Base-by-base conservation (phyloP, 2,329 filamentous ascomycete genomes). In the Zymoseptoria tritici region DNA sequence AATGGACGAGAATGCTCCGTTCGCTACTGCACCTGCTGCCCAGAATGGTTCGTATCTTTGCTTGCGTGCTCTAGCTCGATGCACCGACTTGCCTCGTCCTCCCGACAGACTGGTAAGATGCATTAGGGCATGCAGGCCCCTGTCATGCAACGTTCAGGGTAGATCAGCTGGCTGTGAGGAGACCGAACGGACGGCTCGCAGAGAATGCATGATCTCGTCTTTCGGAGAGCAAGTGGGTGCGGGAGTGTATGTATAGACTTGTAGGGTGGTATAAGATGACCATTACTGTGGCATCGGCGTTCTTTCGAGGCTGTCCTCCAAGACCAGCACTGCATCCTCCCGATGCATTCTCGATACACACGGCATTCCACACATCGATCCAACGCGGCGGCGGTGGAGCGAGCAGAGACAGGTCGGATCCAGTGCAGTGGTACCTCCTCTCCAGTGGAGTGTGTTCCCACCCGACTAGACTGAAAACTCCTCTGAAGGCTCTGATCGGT, bases 1-100 rank as follows among this genome's bases (percentile, higher is more conserved):
- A 20, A 13, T 21, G 53, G 36, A 46, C 36, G 36, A 46, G 16
- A 46, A 46, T 46, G 36, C 36, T 46, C 36, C 36, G 36, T 29
- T 49, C 50, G 16, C 13, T 19, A 58, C 56, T 52, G 24, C 60
- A 13, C 36, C 52, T 53, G 50, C 49, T 46, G n/a, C 55, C 54
- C 52, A 24, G 36, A 46, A 46, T n/a, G 36, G 11, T n/a, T 46
- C 36, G 36, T 46, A 13, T 46, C 36, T 46, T 46, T 46, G 36
- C 36, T 46, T 46, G 36, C 36, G 36, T 46, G 36, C 36, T 46
- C 36, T 46, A 46, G 36, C 13, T 46, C 36, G 36, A 16, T 16
- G 36, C 36, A 46, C 36, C 36, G 36, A 46, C 36, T 46, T 46
- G 36, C 36, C 36, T 46, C 36, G 36, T 46, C 36, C 13, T 46